Conservation (phyloP, 2,329 filamentous ascomycete species). For the Fusarium liriodendri region DNA sequence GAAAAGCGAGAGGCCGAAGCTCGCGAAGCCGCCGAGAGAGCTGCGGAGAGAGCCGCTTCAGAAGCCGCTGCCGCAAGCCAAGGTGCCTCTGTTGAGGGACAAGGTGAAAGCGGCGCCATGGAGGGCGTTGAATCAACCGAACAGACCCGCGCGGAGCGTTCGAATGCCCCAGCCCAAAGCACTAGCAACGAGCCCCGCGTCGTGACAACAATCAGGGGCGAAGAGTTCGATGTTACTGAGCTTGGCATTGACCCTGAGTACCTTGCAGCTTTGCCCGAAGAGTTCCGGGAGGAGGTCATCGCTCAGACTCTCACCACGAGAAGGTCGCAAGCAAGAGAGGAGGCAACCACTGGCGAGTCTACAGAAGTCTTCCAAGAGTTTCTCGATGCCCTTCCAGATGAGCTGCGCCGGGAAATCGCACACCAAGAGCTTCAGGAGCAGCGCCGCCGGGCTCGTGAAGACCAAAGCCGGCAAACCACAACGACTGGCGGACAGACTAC, state of each 20-base stretch:
- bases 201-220: conserved; percentile 85
- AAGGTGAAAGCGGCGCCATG: conserved; percentile 65
- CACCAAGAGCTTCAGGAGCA: conserved; percentile 91
- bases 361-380: conserved; percentile 93
- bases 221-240: conserved; percentile 91
- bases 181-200: conserved; percentile 63
- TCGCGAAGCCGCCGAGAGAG: conserved; percentile 66
- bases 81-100: conserved; percentile 4
- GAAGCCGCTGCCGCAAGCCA: conserved; percentile 60
- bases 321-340: conserved; percentile 78
- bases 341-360: conserved; percentile 76
- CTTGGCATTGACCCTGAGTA: conserved; percentile 96
- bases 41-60: conserved; percentile 69
- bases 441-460: conserved; percentile 87
- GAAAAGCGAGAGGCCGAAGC: conserved; percentile 80
- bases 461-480: conserved; percentile 75
- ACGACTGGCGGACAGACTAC: conserved; percentile 63
- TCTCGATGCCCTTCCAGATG: conserved; percentile 88
- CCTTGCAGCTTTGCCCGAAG: conserved; percentile 95
- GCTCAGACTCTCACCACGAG: conserved; percentile 88
- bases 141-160: conserved; percentile 46
- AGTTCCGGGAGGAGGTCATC: conserved; percentile 95
- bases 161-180: conserved; percentile 42
- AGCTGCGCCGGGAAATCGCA: conserved; percentile 89
- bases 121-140: conserved; percentile 77